phyloP scores from a whole-genome alignment of 805 yeast genomes.

The Wickerhamomyces ciferrii region DNA sequence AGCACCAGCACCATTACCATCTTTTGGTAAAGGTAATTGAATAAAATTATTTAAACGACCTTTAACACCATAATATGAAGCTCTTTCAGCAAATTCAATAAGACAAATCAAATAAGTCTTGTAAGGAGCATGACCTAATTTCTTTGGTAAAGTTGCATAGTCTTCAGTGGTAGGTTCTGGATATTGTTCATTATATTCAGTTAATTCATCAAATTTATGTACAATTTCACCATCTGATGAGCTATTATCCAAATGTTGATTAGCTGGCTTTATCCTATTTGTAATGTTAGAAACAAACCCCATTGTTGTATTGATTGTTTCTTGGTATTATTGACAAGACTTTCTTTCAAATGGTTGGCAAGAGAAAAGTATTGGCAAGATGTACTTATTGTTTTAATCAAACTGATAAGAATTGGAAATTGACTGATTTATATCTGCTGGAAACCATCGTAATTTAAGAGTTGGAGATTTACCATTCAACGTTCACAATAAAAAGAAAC shows the following conservation, averaged over 20 bases:
- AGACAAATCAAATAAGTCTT: constrained; percentile 46
- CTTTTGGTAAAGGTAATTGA: constrained; percentile 41
- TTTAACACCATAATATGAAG: constrained; percentile 69
- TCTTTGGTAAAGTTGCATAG: constrained; percentile 22
- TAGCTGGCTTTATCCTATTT: neutral
- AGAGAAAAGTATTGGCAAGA: neutral
- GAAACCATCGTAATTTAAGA: neutral
- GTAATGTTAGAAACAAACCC: neutral
- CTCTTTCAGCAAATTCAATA: constrained; percentile 74
- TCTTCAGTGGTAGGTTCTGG: constrained; percentile 39
- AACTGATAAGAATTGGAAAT: neutral
- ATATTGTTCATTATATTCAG: neutral
- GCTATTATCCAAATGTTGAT: neutral
- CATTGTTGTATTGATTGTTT: neutral
- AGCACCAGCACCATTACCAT: constrained; percentile 23
- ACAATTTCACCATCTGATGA: neutral
- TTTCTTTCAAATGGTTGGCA: neutral
- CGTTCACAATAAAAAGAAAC: too few relatives aligned
- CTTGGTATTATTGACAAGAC: neutral
- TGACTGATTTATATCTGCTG: neutral
- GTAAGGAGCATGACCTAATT: constrained; percentile 39
- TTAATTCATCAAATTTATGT: neutral
- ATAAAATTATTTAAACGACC: constrained; percentile 76
- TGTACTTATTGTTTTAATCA: neutral
- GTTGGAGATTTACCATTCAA: too few relatives aligned